phyloP scores from a whole-genome alignment of 208 protist genomes.

The Trypanosoma mega region DNA sequence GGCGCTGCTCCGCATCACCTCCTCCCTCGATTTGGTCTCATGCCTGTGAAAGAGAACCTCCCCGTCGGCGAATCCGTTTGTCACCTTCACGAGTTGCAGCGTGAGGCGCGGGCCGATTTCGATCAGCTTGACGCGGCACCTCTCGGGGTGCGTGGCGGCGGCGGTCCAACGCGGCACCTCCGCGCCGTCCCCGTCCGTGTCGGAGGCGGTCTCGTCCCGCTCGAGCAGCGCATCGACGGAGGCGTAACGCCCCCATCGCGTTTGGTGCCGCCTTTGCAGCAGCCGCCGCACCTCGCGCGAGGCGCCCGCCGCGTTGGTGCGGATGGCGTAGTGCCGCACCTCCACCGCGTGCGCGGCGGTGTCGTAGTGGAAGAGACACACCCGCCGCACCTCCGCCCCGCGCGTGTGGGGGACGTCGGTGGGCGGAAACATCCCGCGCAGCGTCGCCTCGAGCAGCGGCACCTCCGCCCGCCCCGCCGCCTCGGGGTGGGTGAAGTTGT shows the following conservation, averaged over 20 bases:
- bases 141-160: conserved; percentile 81
- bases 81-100: conserved; percentile 86
- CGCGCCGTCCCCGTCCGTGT: conserved; percentile 91
- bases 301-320: conserved; percentile 72
- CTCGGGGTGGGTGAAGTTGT: conserved; percentile 88
- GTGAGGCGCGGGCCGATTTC: conserved; percentile 92
- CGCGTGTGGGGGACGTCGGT: conserved; percentile 82
- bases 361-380: conserved; percentile 90
- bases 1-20: conserved; percentile 65
- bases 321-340: conserved; percentile 89
- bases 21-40: conserved; percentile 57
- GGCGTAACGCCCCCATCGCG: conserved; percentile 76
- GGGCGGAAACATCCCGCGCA: conserved; percentile 81
- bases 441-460: conserved; percentile 79
- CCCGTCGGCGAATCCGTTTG: conserved; percentile 85
- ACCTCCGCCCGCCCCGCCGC: conserved; percentile 61
- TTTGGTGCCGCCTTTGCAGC: conserved; percentile 76
- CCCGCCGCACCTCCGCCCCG: conserved; percentile 77
- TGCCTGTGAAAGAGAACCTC: conserved; percentile 84
- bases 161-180: conserved; percentile 84
- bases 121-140: conserved; percentile 91
- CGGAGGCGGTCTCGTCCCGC: conserved; percentile 81
- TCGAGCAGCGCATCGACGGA: conserved; percentile 81
- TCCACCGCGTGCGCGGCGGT: conserved; percentile 82
- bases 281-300: conserved; percentile 89